Base-by-base conservation (phyloP, 75 land plant genomes). In the Cryptomeria japonica region DNA sequence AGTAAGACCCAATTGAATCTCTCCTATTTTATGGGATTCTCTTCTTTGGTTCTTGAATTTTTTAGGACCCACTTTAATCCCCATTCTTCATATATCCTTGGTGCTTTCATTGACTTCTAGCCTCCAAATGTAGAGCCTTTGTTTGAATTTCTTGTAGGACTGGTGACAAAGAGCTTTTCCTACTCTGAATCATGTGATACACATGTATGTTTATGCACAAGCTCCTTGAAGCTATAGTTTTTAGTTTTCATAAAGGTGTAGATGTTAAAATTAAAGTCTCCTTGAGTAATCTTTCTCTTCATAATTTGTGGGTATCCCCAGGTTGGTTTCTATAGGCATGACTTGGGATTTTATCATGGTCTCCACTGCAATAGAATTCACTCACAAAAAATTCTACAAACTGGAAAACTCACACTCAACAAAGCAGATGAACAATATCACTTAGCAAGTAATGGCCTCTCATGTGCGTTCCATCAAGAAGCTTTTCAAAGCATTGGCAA, bases 201-300 rank as follows among this genome's bases (percentile, higher is more conserved):
- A 25, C 91, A 90, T 28, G 91, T 90, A 32, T 88, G 90, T 61
- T 90, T 90, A 83, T 90, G 91, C 90, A 90, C 91, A 32, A 90
- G 83, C 83, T 88, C 89, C 70, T 90, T 88, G 53, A 90, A 90
- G 72, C 87, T 85, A 36, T 55, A 55, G 25, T 55, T 85, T 38
- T 90, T 90, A 28, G 89, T 89, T 39, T 90, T 86, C 31, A 90
- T 90, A 88, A 90, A 90, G 11, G 91, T 90, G 91, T 90, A 31
- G 86, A 46, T 9, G 76, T 39, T 42, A 55, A 12, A 55, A 55
- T 41, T 41, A 41, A 1, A 41, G 42, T 55, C 14, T 55, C 16
- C 15, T 55, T 55, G 56, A 58, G 44, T 47, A 47, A 32, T 36
- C 46, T 3, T 68, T 68, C 5, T 5, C 22, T n/a, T 68, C 31